Evolutionary conservation across 176 grass and related monocot genomes (phyloP).

Genomic region (Rhynchospora pubera): DNA sequence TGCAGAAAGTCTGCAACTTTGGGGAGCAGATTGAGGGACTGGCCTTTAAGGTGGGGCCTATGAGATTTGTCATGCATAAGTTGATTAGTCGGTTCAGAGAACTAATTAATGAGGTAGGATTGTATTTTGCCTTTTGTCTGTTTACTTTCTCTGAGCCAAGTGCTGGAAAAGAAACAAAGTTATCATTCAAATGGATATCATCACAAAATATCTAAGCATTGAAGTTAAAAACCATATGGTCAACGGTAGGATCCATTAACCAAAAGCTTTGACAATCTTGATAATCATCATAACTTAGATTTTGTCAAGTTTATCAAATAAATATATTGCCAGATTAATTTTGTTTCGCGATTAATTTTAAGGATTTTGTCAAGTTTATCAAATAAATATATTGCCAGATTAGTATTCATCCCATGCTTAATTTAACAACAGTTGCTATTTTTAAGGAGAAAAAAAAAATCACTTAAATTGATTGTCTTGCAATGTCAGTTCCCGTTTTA

Average conservation of each 20-base stretch:
- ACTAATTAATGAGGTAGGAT: conserved; percentile 59
- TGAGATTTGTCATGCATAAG: conserved; percentile 51
- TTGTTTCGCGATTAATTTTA: background rate
- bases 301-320: no score
- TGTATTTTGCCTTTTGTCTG: background rate
- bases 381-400: background rate
- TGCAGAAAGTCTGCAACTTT: conserved; percentile 42
- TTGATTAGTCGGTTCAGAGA: conserved; percentile 57
- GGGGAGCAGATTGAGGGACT: conserved; percentile 34
- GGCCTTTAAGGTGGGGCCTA: conserved; percentile 27
- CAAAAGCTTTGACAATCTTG: background rate
- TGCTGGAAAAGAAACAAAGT: background rate
- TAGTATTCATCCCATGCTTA: background rate
- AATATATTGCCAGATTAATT: no score
- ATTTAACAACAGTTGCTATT: background rate
- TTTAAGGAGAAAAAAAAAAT: background rate
- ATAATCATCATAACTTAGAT: no score
- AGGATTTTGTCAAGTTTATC: background rate
- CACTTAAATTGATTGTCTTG: background rate
- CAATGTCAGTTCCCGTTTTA: background rate
- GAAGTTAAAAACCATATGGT: background rate
- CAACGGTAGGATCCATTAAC: background rate
- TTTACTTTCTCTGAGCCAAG: background rate
- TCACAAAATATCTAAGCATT: background rate
- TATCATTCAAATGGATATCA: background rate